Base-by-base conservation (phyloP, 768 basidiomycete genomes). In the Coprinellus aureogranulatus region DNA sequence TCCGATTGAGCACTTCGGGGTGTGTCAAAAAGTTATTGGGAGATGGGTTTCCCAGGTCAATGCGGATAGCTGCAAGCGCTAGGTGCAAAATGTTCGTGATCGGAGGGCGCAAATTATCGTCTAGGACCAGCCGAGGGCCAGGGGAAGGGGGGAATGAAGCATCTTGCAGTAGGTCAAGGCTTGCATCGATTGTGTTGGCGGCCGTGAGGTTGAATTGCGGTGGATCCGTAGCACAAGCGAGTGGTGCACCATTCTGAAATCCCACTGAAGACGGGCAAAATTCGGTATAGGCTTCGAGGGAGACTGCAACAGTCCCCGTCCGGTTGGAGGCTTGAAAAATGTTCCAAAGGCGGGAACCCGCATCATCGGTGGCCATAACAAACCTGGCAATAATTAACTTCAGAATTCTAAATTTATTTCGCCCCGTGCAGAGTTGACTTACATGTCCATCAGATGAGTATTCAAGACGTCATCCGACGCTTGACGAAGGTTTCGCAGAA, bases 1-100 rank as follows among this genome's bases (percentile, higher is more conserved):
- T 61, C 14, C 37, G 26, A 27, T 63, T 55, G n/a, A 55, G 52
- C 14, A 56, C 51, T 3, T 50, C 30, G n/a, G 54, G 61, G 53
- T 68, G 59, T 28, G 66, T 58, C 11, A 71, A 53, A 57, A 71
- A 67, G 57, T 71, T 71, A 54, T 69, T 69, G 0, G 64, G 57
- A n/a, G 62, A 64, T 20, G 59, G 61, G 41, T 67, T 69, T 3
- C 70, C 70, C 1, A 71, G 55, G 34, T 69, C 70, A 16, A 71
- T 53, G 39, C 67, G 64, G n/a, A 67, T 51, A 12, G 63, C 58
- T n/a, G 70, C 68, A 50, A 66, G 61, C 6, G 65, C 48, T 18
- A 50, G 25, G 51, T 71, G 68, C 4, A 71, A 41, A 11, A 65
- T 20, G 49, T 69, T 71, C n/a, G 55, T 41, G 12, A 67, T 28